These are phyloP conservation scores for Tremellales sp. DNA, from an alignment of 1,284 basidiomycete genomes.

Conservation along the genomic window DNA sequence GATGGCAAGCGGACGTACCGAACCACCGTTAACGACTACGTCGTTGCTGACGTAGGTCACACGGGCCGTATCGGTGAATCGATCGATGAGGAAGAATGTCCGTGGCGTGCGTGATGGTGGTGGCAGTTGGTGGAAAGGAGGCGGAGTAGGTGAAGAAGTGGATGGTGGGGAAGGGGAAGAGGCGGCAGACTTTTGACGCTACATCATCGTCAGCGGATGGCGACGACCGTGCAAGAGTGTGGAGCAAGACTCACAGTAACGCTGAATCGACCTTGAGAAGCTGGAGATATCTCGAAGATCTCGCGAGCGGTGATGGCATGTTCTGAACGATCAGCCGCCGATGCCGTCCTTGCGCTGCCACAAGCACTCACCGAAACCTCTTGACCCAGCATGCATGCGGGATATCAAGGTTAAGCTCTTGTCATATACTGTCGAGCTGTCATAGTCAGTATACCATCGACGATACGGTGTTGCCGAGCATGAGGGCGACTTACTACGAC, in stretches of 20 bases:
- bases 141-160: slow-evolving; percentile 7
- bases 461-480: background rate
- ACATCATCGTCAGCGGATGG: background rate
- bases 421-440: slow-evolving; percentile 17
- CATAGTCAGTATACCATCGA: background rate
- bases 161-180: slow-evolving; percentile 12
- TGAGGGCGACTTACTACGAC: slow-evolving; percentile 12
- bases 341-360: background rate
- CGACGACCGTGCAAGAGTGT: background rate
- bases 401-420: slow-evolving; percentile 14
- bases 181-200: background rate
- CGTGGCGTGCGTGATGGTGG: slow-evolving; percentile 17
- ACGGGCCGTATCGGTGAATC: slow-evolving; percentile 36
- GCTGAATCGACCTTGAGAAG: slow-evolving; percentile 14
- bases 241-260: slow-evolving; percentile 9
- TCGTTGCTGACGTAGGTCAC: slow-evolving; percentile 40
- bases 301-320: slow-evolving; percentile 38
- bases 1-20: slow-evolving; percentile 14
- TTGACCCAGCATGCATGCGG: slow-evolving; percentile 23
- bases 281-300: slow-evolving; percentile 32
- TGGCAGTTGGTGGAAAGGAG: slow-evolving; percentile 6
- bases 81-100: slow-evolving; percentile 38
- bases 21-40: slow-evolving; percentile 23
- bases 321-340: slow-evolving; percentile 17
- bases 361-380: slow-evolving; percentile 19